Evolutionary conservation across 2,329 filamentous ascomycete genomes (phyloP), one percentile per base, ranked within the genome.

Genomic region (Aspergillus sp.): DNA sequence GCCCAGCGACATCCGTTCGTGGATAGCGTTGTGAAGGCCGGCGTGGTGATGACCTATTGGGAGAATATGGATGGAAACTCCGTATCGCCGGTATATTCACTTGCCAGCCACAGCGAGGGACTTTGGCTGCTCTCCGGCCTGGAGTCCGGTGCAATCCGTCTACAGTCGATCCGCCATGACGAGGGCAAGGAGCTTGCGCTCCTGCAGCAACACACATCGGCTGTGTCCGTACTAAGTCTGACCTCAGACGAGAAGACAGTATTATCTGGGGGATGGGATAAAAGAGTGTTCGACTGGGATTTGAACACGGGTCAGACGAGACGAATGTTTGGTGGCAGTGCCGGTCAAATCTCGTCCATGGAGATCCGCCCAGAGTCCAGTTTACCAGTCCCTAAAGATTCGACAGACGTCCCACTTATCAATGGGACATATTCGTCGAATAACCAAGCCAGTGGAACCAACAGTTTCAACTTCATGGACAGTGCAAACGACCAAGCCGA

Each of bases 1-100:
- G 94, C 94, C 29, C 94, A 99, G 75, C 82, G 89, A 45, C 94
- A 99, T 68, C 94, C 94, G 0, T 99, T 97, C 64, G 94, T 99
- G 38, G 94, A 99, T 69, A 96, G 90, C 63, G 94, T 99, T 41
- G 90, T 91, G 51, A 99, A 99, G 72, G 92, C 93, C 2, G 94
- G 92, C 1, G 89, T 96, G 5, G 76, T 97, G 46, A 87, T 97
- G 82, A 96, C 89, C 47, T 99, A 99, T 71, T 99, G 94, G 94
- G 94, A 97, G 71, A 99, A 97, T 64, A 92, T 97, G 69, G 93
- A 99, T 67, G 83, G 85, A 2, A 73, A 75, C 43, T 68, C 72
- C 4, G 73, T 93, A n/a, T 96, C 91, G 9, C 91, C 94, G 0
- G 93, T 99, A 0, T 99, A 99, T 71, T 96, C 92, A 5, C 78